Evolutionary conservation across 2,329 filamentous ascomycete species (phyloP), one percentile per base, ranked within the genome.

Genomic region (Huntiella savannae): DNA sequence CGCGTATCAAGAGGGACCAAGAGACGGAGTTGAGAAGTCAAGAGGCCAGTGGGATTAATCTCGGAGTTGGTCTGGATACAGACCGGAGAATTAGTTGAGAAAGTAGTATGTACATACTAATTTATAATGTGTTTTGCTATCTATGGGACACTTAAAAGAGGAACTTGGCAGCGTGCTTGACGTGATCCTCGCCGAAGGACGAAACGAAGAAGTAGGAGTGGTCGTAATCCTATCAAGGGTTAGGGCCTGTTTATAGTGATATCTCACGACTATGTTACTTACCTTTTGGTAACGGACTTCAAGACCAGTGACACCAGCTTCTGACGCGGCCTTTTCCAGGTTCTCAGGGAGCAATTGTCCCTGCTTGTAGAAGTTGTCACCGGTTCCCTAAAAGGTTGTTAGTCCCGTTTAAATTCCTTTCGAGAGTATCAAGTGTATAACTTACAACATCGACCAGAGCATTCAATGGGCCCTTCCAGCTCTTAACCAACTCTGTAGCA

Each of bases 181-280:
- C 73, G 63, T 98, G 91, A 55, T 96, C 87, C 57, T 83, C 79
- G 38, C 80, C 75, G 60, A 98, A 98, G 12, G 77, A 77, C 33
- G 87, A 79, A 69, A 98, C 92, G 63, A 94, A 95, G 64, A 77
- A 98, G 67, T 98, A 98, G 52, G 85, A 93, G 65, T 98, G 91
- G 61, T 98, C 91, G 59, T 98, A 96, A 51, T 78, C 86, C 65
- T 82, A 58, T 13, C 4, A n/a, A 4, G 15, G 8, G 28, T 12
- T 28, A 44, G 17, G 17, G 36, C 6, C n/a, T 11, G 35, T 15
- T 5, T 22, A 28, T 22, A 11, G n/a, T 40, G 22, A 12, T 12
- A 4, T 40, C n/a, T 13, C 12, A 41, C 22, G 7, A 10, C 5
- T 12, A 11, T 19, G 15, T 43, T 15, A 40, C 70, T 60, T 55